These are phyloP conservation scores for Fusarium albosuccineum DNA, from an alignment of 2,329 filamentous ascomycete species.

Conservation along the genomic window DNA sequence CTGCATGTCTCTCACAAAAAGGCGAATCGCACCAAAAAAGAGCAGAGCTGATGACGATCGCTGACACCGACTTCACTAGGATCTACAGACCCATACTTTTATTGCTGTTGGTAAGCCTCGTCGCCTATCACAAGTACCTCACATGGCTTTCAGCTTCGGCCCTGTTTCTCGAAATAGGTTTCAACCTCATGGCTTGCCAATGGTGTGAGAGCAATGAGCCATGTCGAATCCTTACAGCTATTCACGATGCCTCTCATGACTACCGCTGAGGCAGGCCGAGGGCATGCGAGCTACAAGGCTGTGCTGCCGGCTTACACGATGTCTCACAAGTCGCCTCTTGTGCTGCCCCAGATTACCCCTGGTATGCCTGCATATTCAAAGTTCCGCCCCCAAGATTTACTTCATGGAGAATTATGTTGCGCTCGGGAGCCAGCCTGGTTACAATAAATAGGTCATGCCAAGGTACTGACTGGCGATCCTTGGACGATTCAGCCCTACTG, in stretches of 20 bases:
- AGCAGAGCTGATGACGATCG: conserved; percentile 7
- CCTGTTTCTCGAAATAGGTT: not conserved
- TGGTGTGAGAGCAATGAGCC: not conserved
- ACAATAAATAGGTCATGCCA: not conserved
- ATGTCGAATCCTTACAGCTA: not conserved
- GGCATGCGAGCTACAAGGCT: not conserved
- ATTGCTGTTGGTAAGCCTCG: conserved; percentile 20
- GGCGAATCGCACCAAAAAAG: not conserved
- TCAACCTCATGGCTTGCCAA: conserved; percentile 23
- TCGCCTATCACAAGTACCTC: not conserved
- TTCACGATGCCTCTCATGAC: not conserved
- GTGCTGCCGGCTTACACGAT: conserved; percentile 9
- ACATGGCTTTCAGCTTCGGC: not conserved
- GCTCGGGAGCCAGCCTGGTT: not conserved
- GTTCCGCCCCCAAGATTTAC: not conserved
- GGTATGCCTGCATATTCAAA: not conserved
- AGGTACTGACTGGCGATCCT: not conserved
- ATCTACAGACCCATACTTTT: not conserved
- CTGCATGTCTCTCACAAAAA: conserved; percentile 3
- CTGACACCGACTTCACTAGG: not conserved
- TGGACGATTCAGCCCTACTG: conserved; percentile 4
- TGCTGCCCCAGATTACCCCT: not conserved
- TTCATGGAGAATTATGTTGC: not conserved
- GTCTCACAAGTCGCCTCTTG: conserved; percentile 10
- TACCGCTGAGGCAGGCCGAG: not conserved